Evolutionary conservation across 169 alveolate species (phyloP), one percentile per base, ranked within the genome.

Genomic region (Cryptosporidium tyzzeri): DNA sequence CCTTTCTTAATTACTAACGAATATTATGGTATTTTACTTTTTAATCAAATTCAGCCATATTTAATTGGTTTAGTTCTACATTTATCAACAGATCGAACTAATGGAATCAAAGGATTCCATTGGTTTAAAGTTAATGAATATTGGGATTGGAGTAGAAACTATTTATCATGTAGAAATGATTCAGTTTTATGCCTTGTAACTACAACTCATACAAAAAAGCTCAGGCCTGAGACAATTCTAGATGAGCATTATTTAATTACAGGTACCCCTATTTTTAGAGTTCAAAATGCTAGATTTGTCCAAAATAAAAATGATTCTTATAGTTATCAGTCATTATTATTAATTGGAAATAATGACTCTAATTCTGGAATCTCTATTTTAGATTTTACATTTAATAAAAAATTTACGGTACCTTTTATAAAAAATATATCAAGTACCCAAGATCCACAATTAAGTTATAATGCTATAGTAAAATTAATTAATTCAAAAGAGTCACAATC

Each of bases 101-200:
- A 29, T 59, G 89, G 89, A 26, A 62, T 80, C 44, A 61, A 41
- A 44, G 31, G 55, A n/a, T 62, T 61, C 3, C 33, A 41, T 26
- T 80, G 73, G 73, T 45, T 80, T 65, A 80, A 80, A 41, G 68
- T 80, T n/a, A 26, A 62, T 23, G 80, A 80, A 62, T 80, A 80
- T 23, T 80, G 89, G 89, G 89, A 80, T 31, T 80, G 89, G 89
- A 80, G 31, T 12, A 59, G 50, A 44, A 16, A 23, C n/a, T 80
- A 80, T 65, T 7, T 80, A 6, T 10, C 69, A 31, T 31, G 35
- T 14, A 39, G 44, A 31, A 26, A 26, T 26, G 51, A 39, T 21
- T 37, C 26, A 31, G n/a, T 31, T 59, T 10, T 55, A 41, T 16
- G 35, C 55, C 74, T 80, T 26, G 89, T 62, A 41, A 37, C 80